Conservation (phyloP, 441 rosid species). For the Geranium incanum region DNA sequence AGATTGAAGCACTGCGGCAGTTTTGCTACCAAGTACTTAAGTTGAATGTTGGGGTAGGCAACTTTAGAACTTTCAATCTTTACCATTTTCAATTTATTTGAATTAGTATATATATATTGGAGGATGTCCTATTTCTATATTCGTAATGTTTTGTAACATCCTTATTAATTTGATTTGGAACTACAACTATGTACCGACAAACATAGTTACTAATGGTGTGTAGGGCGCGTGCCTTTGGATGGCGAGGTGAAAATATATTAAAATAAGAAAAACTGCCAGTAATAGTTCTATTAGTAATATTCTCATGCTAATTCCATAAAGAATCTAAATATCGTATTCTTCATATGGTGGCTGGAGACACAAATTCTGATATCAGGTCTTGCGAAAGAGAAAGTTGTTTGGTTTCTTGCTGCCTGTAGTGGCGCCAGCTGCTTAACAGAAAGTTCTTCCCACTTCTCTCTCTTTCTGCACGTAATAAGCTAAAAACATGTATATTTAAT, state of each 20-base stretch:
- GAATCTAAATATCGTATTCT: background rate
- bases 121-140: background rate
- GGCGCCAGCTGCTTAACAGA: background rate
- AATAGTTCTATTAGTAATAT: background rate
- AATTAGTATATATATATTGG: background rate
- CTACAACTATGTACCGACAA: background rate
- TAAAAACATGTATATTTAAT: background rate
- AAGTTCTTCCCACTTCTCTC: background rate
- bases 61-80: conserved; percentile 18
- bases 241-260: background rate
- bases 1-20: conserved; percentile 49
- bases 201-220: background rate
- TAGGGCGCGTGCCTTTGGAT: background rate
- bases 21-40: conserved; percentile 74
- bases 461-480: background rate
- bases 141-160: background rate
- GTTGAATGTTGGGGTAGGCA: conserved; percentile 56
- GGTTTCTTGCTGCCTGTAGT: background rate
- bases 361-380: background rate
- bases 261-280: background rate
- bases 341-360: background rate
- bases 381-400: background rate
- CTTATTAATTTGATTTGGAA: background rate
- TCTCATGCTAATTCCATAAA: background rate
- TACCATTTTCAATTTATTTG: conserved; percentile 7